Percentiles rank a stretch among this genome's conserved stretches.
These are phyloP conservation scores for Fusarium ambrosium DNA, from an alignment of 2,329 filamentous ascomycete species.

Conservation along the genomic window DNA sequence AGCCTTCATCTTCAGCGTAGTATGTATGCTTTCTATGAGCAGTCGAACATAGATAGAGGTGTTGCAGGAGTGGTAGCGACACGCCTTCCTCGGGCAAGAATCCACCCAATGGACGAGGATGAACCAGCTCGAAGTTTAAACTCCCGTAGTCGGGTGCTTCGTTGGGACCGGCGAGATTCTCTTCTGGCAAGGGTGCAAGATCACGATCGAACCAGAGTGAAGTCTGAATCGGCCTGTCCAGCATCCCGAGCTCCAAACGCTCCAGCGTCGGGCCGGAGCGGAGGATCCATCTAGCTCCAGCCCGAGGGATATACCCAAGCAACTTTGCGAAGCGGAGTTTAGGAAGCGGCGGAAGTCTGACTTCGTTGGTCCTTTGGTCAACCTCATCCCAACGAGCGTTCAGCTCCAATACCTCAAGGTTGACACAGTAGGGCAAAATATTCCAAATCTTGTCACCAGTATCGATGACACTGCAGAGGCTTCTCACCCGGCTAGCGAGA, in stretches of 20 bases:
- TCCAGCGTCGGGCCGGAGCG: slow-evolving; percentile 3
- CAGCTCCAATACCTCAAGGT: slow-evolving; percentile 25
- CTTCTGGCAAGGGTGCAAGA: neutral
- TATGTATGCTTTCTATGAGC: neutral
- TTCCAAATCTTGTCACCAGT: slow-evolving; percentile 11
- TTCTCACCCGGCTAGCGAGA: neutral
- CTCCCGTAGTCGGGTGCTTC: neutral
- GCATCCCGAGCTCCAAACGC: slow-evolving; percentile 30
- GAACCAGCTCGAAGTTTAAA: neutral
- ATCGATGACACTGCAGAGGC: slow-evolving; percentile 6
- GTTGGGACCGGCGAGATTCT: neutral
- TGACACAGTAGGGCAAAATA: slow-evolving; percentile 23
- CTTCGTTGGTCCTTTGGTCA: neutral
- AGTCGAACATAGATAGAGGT: neutral
- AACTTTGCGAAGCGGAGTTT: slow-evolving; percentile 29
- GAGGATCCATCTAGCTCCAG: slow-evolving; percentile 26
- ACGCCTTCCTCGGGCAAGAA: neutral
- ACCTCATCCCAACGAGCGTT: neutral
- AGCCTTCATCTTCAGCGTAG: neutral
- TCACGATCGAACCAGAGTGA: neutral
- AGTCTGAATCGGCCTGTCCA: slow-evolving; percentile 12
- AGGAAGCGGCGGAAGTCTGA: rapidly evolving
- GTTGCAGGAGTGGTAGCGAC: neutral
- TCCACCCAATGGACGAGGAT: neutral
- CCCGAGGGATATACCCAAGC: slow-evolving; percentile 14